phyloP scores from a whole-genome alignment of 140 eudicot species.

The Anethum foeniculum region DNA sequence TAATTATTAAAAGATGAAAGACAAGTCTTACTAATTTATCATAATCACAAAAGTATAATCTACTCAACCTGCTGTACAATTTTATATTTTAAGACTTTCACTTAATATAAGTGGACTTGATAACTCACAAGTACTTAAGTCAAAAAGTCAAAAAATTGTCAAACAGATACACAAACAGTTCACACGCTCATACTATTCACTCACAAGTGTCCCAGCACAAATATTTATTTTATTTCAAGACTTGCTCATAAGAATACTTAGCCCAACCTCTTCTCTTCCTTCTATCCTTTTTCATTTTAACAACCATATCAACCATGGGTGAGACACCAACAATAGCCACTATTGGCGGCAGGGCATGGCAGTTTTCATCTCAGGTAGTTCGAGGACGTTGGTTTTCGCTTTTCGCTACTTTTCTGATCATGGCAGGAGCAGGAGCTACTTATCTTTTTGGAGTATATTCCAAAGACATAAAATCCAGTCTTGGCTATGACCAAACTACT shows the following conservation, averaged over 20 bases:
- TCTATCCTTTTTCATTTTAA: background rate
- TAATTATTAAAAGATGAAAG: too few relatives aligned
- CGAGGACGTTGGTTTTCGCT: constrained; percentile 74
- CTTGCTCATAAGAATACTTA: background rate
- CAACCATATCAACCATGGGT: constrained; percentile 12
- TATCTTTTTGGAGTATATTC: constrained; percentile 73
- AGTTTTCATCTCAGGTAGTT: constrained; percentile 21
- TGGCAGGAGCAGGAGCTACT: constrained; percentile 76
- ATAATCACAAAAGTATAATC: too few relatives aligned
- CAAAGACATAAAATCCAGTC: constrained; percentile 49
- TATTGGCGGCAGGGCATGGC: background rate
- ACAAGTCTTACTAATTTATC: too few relatives aligned
- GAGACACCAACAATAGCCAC: constrained; percentile 1
- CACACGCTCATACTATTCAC: background rate
- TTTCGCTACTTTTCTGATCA: constrained; percentile 54
- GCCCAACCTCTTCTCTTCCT: background rate
- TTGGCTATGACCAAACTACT: constrained; percentile 68
- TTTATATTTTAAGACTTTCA: too few relatives aligned
- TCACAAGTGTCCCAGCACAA: background rate
- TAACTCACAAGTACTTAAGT: background rate
- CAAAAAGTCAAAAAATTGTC: background rate
- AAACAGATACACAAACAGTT: background rate
- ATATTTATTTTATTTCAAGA: background rate
- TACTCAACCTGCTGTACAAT: too few relatives aligned
- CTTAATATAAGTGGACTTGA: background rate